Evolutionary conservation across 306 rosid species (phyloP).

Genomic region (Senna siamea): DNA sequence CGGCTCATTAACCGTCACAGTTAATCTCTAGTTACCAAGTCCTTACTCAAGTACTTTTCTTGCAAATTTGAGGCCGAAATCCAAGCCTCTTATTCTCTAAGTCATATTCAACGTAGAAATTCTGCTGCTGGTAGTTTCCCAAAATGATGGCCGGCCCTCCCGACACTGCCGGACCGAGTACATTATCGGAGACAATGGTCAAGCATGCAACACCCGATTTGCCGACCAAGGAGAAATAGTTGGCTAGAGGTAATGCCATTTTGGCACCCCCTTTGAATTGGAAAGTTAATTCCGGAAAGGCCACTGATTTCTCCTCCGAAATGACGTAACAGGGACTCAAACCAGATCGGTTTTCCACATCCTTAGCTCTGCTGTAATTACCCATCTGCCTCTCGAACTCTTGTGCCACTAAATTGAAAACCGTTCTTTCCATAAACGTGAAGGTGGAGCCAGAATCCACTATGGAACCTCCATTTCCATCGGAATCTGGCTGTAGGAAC

Average conservation of each 20-base stretch:
- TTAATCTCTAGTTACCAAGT: neutral
- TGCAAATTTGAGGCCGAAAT: conserved; percentile 54
- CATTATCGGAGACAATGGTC: conserved; percentile 58
- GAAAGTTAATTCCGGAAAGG: conserved; percentile 59
- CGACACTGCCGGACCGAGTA: conserved; percentile 8
- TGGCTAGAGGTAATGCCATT: conserved; percentile 52
- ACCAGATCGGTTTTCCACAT: conserved; percentile 58
- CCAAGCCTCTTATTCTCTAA: conserved; percentile 63
- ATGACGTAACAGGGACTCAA: conserved; percentile 63
- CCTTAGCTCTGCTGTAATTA: conserved; percentile 56
- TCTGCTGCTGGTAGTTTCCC: conserved; percentile 75
- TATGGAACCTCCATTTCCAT: conserved; percentile 69
- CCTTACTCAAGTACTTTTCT: neutral
- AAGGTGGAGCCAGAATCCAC: conserved; percentile 82
- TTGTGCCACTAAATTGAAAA: conserved; percentile 54
- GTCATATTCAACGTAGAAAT: conserved; percentile 67
- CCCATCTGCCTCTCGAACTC: conserved; percentile 64
- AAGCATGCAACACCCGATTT: conserved; percentile 56
- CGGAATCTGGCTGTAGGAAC: conserved; percentile 50
- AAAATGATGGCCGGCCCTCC: conserved; percentile 70
- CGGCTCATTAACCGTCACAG: too few relatives aligned
- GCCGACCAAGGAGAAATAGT: conserved; percentile 58
- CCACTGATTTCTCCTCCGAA: conserved; percentile 11
- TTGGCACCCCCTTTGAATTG: conserved; percentile 79
- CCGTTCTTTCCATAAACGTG: conserved; percentile 71